Evolutionary conservation across 164 flowering plant genomes (phyloP).

Genomic region (Chimonanthus praecox): DNA sequence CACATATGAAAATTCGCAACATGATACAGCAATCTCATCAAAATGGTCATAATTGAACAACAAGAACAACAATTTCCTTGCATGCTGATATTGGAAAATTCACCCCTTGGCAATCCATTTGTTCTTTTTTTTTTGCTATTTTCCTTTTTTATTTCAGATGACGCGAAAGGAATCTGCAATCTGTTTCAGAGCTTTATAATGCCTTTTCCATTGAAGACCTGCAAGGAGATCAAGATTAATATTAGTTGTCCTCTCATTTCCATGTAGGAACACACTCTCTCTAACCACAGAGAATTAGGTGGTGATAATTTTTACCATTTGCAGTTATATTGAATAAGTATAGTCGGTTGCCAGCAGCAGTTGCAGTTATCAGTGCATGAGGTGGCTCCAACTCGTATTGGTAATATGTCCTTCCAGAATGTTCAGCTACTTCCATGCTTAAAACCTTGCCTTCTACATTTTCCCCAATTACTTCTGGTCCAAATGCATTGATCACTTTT

Average conservation of each 20-base stretch:
- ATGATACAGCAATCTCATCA: background rate
- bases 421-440: constrained; percentile 23
- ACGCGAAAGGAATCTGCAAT: constrained; percentile 84
- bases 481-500: constrained; percentile 88
- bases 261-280: background rate
- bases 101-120: background rate
- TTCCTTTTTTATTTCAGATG: constrained; percentile 20
- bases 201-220: constrained; percentile 98
- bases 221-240: constrained; percentile 11
- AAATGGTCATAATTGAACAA: background rate
- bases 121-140: no score
- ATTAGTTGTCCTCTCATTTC: background rate
- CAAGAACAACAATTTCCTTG: background rate
- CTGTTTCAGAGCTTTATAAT: constrained; percentile 66
- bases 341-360: constrained; percentile 96
- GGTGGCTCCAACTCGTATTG: constrained; percentile 92
- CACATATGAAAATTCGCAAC: background rate
- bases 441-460: constrained; percentile 72
- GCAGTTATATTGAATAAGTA: constrained; percentile 74
- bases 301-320: constrained; percentile 39
- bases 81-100: background rate
- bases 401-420: constrained; percentile 75
- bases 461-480: constrained; percentile 92
- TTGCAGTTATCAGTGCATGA: constrained; percentile 82
- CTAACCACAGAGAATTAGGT: background rate